Conservation (phyloP, 805 yeast genomes). For the Sugiyamaella boreocaroliniensis region DNA sequence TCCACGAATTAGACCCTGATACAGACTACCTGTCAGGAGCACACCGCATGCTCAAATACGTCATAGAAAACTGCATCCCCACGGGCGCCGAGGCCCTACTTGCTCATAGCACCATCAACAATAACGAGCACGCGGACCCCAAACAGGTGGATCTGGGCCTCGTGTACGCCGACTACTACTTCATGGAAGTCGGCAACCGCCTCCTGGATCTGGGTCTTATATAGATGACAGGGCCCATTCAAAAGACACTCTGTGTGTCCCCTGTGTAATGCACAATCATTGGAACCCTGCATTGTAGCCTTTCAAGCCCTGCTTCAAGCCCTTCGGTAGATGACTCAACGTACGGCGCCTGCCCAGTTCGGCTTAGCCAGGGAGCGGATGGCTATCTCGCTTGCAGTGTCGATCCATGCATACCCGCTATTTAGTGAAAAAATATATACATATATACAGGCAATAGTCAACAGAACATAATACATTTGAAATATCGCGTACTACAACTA, state of each 20-base stretch:
- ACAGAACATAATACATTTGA: too few relatives aligned
- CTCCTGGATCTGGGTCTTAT: slow-evolving; percentile 25
- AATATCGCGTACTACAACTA: too few relatives aligned
- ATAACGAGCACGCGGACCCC: slow-evolving; percentile 22
- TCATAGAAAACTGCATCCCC: slow-evolving; percentile 19
- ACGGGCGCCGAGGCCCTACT: slow-evolving; percentile 24
- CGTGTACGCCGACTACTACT: slow-evolving; percentile 32
- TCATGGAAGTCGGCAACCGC: slow-evolving; percentile 27
- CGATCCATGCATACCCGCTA: not conserved
- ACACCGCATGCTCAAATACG: slow-evolving; percentile 17
- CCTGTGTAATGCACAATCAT: too few relatives aligned
- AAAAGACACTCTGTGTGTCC: too few relatives aligned
- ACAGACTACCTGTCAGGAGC: slow-evolving; percentile 19
- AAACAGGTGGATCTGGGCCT: slow-evolving; percentile 25
- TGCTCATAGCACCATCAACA: slow-evolving; percentile 25
- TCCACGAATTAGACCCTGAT: slow-evolving; percentile 20
- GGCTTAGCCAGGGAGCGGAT: not conserved
- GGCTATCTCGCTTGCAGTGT: not conserved
- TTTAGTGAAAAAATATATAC: too few relatives aligned
- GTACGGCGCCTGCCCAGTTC: not conserved
- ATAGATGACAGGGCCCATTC: not conserved
- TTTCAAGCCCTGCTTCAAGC: too few relatives aligned
- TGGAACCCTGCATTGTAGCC: too few relatives aligned
- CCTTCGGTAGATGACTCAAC: not conserved
- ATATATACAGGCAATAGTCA: too few relatives aligned